phyloP scores from a whole-genome alignment of 441 rosid genomes.

The Raphanus hybrid region DNA sequence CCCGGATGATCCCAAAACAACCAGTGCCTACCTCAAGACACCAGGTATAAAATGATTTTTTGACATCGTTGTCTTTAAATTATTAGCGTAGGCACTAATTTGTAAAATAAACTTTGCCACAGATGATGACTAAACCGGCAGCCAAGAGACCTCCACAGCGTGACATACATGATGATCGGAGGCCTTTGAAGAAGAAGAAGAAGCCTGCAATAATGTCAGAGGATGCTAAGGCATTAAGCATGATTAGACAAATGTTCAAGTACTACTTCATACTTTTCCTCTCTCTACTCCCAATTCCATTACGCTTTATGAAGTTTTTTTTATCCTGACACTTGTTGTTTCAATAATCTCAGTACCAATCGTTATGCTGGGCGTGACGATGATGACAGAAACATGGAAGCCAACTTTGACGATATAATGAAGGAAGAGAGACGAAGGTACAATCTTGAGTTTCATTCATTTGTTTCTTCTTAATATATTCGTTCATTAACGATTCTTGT shows the following conservation, averaged over 20 bases:
- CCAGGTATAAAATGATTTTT: constrained; percentile 45
- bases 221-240: constrained; percentile 53
- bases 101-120: constrained; percentile 10
- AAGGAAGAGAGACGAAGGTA: constrained; percentile 81
- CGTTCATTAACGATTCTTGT: background rate
- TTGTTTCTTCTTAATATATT: background rate
- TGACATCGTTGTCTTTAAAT: background rate
- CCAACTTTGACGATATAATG: constrained; percentile 75
- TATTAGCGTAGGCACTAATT: constrained; percentile 14
- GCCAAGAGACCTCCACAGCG: constrained; percentile 52
- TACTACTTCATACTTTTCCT: constrained; percentile 37
- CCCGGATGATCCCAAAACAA: constrained; percentile 50
- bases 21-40: constrained; percentile 51
- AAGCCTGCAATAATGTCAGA: constrained; percentile 55
- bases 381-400: constrained; percentile 85
- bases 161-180: constrained; percentile 44
- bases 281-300: background rate
- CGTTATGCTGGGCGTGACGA: constrained; percentile 55
- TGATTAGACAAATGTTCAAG: constrained; percentile 74
- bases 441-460: background rate
- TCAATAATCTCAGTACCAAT: constrained; percentile 44
- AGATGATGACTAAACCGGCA: constrained; percentile 52
- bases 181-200: constrained; percentile 75
- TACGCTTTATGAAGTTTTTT: background rate
- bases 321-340: constrained; percentile 15